Base-by-base conservation (phyloP, 1,284 basidiomycete genomes). In the Moesziomyces parantarcticus region DNA sequence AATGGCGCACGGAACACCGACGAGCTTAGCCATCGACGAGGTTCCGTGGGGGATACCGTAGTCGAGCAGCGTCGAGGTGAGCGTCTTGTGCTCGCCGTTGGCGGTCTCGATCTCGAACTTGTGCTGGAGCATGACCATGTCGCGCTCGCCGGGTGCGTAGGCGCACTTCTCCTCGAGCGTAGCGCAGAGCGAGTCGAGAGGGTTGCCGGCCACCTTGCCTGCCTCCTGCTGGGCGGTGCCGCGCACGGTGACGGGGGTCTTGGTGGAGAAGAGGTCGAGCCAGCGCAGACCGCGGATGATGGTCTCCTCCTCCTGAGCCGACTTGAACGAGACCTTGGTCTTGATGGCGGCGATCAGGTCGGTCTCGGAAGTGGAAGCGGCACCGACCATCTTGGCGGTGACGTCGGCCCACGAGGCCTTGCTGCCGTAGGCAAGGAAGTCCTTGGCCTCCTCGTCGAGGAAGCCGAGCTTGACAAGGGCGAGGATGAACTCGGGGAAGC, bases 41-140 rank as follows among this genome's bases (percentile, higher is more conserved):
- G 92, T 89, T 2, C 94, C 94, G 62, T 86, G 86, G 1, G 87
- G 79, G 68, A 89, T 89, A 55, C 96, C 96, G 83, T 97, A 97
- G 67, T 89, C 90, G 85, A 98, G 93, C 40, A 99, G 88, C 23
- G 95, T 95, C 46, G 93, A 92, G 9, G 95, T 97, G 81, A 94
- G 86, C 32, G 90, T 94, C 87, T 96, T 89, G 89, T 90, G 87
- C 81, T 91, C 88, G 70, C 87, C 85, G 32, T 77, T 78, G 66
- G 71, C 78, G 49, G 70, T 48, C 50, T 66, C 63, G 56, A 73
- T 61, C 45, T 74, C 49, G 52, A 79, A 77, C 47, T 95, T 96
- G 89, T 99, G 96, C 86, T 98, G 95, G 54, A 99, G 89, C 89
- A 97, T 93, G 76, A 99, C 93, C 75, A 98, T 89, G 85, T 99